phyloP scores from a whole-genome alignment of 2,329 filamentous ascomycete species.

The Trichoderma sp. region DNA sequence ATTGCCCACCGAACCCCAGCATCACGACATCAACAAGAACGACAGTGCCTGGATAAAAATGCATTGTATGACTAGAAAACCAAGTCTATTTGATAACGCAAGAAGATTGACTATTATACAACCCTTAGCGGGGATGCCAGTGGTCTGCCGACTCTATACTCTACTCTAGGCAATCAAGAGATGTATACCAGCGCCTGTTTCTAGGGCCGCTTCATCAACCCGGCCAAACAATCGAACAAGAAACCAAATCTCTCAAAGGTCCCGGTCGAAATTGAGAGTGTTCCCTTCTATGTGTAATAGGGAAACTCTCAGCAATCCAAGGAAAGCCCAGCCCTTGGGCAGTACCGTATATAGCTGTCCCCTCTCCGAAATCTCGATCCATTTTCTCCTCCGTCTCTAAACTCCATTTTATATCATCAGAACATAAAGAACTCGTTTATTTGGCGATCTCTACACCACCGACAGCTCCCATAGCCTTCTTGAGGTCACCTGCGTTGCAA shows the following conservation, averaged over 20 bases:
- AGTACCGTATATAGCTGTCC: slow-evolving; percentile 12
- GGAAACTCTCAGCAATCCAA: slow-evolving; percentile 14
- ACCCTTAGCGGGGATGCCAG: slow-evolving; percentile 18
- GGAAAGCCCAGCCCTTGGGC: slow-evolving; percentile 19
- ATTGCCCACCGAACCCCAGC: neutral
- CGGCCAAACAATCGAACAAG: slow-evolving; percentile 14
- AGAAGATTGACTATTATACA: slow-evolving; percentile 21
- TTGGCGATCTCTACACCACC: slow-evolving; percentile 50
- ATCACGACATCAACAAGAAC: neutral
- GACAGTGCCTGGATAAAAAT: neutral
- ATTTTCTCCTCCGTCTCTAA: neutral
- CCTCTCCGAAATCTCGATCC: slow-evolving; percentile 9
- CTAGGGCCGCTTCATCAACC: slow-evolving; percentile 7
- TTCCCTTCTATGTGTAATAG: slow-evolving; percentile 14
- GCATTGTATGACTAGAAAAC: neutral
- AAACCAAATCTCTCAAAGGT: slow-evolving; percentile 9
- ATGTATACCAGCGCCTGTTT: slow-evolving; percentile 19
- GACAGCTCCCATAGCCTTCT: slow-evolving; percentile 65
- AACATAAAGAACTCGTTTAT: slow-evolving; percentile 9
- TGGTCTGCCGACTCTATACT: slow-evolving; percentile 20
- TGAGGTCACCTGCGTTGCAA: slow-evolving; percentile 47
- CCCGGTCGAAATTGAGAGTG: neutral
- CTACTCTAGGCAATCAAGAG: slow-evolving; percentile 20
- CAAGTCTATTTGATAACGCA: slow-evolving; percentile 16
- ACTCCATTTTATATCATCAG: slow-evolving; percentile 11